Evolutionary conservation across 805 yeast species (phyloP).

Genomic region (Teunomyces pallodes): DNA sequence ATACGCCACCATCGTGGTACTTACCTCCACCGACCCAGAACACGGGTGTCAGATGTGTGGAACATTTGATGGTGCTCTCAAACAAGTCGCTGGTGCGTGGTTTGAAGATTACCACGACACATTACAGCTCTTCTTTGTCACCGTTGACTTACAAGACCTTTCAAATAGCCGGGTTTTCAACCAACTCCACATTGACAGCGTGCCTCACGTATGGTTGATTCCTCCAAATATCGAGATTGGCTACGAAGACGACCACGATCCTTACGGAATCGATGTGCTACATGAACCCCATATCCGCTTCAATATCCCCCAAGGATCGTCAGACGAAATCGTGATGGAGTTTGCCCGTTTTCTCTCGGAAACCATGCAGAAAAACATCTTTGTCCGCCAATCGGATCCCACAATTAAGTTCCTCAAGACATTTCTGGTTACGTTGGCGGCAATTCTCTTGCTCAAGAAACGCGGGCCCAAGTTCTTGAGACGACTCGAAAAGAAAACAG

Average conservation of each 20-base stretch:
- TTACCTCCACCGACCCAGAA: slow-evolving; percentile 47
- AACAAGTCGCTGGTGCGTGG: slow-evolving; percentile 44
- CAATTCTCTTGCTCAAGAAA: slow-evolving; percentile 50
- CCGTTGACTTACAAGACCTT: slow-evolving; percentile 47
- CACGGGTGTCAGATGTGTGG: slow-evolving; percentile 50
- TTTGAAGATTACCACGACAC: slow-evolving; percentile 41
- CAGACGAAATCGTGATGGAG: slow-evolving; percentile 38
- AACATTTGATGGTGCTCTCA: slow-evolving; percentile 39
- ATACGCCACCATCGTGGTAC: slow-evolving; percentile 48
- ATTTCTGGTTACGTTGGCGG: slow-evolving; percentile 42
- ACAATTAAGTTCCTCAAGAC: slow-evolving; percentile 41
- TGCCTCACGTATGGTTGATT: slow-evolving; percentile 68
- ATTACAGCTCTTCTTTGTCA: slow-evolving; percentile 43
- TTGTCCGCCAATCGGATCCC: slow-evolving; percentile 42
- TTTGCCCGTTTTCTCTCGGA: slow-evolving; percentile 56
- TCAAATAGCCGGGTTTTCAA: slow-evolving; percentile 42
- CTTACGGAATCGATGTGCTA: slow-evolving; percentile 14
- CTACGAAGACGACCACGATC: slow-evolving; percentile 20
- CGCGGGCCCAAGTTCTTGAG: slow-evolving; percentile 32
- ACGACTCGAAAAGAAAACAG: slow-evolving; percentile 18
- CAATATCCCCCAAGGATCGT: slow-evolving; percentile 34
- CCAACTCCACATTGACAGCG: slow-evolving; percentile 42
- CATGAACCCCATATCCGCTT: slow-evolving; percentile 32
- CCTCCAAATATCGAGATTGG: slow-evolving; percentile 44
- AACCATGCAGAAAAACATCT: slow-evolving; percentile 41